phyloP scores from a whole-genome alignment of 495 filamentous ascomycete species.

The Tuber brumale region DNA sequence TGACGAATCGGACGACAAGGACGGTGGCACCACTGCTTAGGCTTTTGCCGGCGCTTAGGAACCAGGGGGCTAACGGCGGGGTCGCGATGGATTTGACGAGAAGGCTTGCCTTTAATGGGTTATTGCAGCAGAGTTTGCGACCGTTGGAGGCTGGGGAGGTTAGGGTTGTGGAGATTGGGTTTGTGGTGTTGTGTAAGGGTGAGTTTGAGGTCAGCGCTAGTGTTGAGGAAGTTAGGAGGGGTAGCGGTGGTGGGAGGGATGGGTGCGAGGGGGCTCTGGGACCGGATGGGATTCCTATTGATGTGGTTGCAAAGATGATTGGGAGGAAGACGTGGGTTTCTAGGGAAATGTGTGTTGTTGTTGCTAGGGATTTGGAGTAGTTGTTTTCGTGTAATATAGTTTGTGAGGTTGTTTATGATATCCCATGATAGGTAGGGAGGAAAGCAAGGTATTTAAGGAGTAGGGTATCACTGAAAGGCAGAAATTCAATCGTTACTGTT shows the following conservation, averaged over 20 bases:
- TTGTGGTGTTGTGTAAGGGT: slow-evolving; percentile 68
- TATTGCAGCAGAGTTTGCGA: slow-evolving; percentile 66
- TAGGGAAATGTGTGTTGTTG: slow-evolving; percentile 40
- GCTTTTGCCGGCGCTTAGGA: slow-evolving; percentile 66
- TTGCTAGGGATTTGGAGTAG: slow-evolving; percentile 41
- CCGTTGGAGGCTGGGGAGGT: slow-evolving; percentile 53
- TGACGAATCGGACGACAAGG: slow-evolving; percentile 63
- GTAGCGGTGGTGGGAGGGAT: slow-evolving; percentile 10
- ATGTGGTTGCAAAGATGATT: slow-evolving; percentile 35
- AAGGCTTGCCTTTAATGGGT: slow-evolving; percentile 75
- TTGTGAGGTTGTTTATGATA: not conserved
- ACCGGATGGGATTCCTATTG: slow-evolving; percentile 35
- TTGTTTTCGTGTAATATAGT: not conserved
- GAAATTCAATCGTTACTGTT: not conserved
- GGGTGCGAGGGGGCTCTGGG: slow-evolving; percentile 12
- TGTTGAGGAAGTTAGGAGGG: slow-evolving; percentile 66
- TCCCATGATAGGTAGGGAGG: not conserved
- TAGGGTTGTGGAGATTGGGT: slow-evolving; percentile 54
- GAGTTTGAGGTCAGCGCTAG: slow-evolving; percentile 75
- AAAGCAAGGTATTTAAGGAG: not conserved
- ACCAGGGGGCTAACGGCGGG: slow-evolving; percentile 52
- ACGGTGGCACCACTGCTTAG: slow-evolving; percentile 68
- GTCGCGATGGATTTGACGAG: slow-evolving; percentile 77
- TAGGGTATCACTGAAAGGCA: not conserved
- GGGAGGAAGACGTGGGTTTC: slow-evolving; percentile 41